phyloP scores from a whole-genome alignment of 177 flowering plant species.

The Tripterygium wilfordii region DNA sequence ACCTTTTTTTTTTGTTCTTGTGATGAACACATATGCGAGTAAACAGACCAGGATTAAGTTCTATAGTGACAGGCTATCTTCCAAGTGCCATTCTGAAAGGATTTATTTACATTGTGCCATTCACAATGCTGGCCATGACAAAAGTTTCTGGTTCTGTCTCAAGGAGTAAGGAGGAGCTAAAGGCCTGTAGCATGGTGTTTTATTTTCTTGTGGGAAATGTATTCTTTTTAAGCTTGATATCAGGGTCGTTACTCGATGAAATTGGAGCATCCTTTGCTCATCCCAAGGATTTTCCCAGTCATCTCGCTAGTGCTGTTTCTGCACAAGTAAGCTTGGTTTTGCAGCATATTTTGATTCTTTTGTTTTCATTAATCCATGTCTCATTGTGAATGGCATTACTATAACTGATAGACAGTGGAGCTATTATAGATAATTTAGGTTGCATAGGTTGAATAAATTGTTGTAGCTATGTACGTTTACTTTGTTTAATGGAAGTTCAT shows the following conservation, averaged over 20 bases:
- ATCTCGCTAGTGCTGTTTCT: constrained; percentile 76
- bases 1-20: too few species aligned
- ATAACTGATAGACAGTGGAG: too few species aligned
- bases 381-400: not conserved
- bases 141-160: constrained; percentile 56
- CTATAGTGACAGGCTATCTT: constrained; percentile 82
- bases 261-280: constrained; percentile 71
- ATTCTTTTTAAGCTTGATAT: constrained; percentile 76
- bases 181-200: constrained; percentile 85
- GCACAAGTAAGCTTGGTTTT: constrained; percentile 54
- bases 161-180: constrained; percentile 67
- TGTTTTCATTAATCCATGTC: not conserved
- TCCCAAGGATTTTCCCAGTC: constrained; percentile 66
- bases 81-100: constrained; percentile 79
- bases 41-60: constrained; percentile 80
- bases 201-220: constrained; percentile 90
- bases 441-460: too few species aligned
- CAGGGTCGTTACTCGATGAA: constrained; percentile 84
- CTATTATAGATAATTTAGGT: too few species aligned
- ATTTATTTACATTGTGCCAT: constrained; percentile 72
- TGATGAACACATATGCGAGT: too few species aligned
- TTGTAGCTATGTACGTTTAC: too few species aligned
- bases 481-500: too few species aligned
- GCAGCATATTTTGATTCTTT: not conserved
- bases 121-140: constrained; percentile 62